phyloP scores from a whole-genome alignment of 1,139 yeast genomes.

The Zygosaccharomyces sapae region DNA sequence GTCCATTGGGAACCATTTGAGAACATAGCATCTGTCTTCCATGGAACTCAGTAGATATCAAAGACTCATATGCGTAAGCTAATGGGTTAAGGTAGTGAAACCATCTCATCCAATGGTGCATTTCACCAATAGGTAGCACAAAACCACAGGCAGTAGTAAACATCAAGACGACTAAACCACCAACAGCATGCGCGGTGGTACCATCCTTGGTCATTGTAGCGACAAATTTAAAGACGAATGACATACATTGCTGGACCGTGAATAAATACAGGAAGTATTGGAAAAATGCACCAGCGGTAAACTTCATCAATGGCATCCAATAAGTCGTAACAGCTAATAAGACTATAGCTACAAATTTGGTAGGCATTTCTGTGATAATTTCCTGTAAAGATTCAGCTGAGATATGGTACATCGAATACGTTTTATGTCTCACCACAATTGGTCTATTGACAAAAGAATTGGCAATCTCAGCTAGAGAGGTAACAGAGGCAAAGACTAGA shows the following conservation, averaged over 20 bases:
- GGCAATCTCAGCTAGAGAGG: conserved; percentile 56
- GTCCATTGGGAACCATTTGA: conserved; percentile 50
- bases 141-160: conserved; percentile 58
- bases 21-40: conserved; percentile 49
- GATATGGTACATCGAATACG: conserved; percentile 60
- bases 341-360: conserved; percentile 45
- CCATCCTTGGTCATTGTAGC: conserved; percentile 54
- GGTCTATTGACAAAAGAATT: conserved; percentile 55
- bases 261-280: conserved; percentile 50
- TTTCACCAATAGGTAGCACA: conserved; percentile 51
- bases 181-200: conserved; percentile 58
- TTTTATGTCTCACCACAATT: conserved; percentile 57
- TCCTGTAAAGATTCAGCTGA: conserved; percentile 64
- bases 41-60: conserved; percentile 55
- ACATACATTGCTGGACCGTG: conserved; percentile 47
- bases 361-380: conserved; percentile 55
- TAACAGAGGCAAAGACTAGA: conserved; percentile 52
- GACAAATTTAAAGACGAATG: conserved; percentile 56
- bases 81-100: conserved; percentile 55
- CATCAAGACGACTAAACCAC: conserved; percentile 51
- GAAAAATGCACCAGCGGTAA: conserved; percentile 60
- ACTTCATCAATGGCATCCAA: conserved; percentile 54
- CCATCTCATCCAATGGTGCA: conserved; percentile 67
- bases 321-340: conserved; percentile 48
- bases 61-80: conserved; percentile 52